Evolutionary conservation across 495 filamentous ascomycete genomes (phyloP).

Genomic region (Aspergillus haitiensis): DNA sequence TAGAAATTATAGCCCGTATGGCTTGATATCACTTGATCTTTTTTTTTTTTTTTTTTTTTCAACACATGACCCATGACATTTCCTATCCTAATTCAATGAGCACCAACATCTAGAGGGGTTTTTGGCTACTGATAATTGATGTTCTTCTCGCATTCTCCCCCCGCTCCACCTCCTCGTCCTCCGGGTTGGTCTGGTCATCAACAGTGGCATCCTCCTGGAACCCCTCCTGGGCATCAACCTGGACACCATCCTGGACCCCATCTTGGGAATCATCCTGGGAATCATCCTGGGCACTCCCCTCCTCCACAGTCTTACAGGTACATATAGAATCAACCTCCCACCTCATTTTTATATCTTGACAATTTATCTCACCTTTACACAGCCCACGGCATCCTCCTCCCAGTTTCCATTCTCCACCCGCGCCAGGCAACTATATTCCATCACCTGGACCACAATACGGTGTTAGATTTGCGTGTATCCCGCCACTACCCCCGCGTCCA

Average conservation of each 20-base stretch:
- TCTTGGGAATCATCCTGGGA: conserved; percentile 14
- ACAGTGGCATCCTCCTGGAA: conserved; percentile 21
- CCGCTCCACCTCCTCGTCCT: conserved; percentile 25
- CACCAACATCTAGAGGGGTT: background rate
- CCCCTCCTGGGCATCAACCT: conserved; percentile 17
- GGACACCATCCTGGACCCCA: conserved; percentile 1
- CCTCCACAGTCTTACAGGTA: conserved; percentile 25
- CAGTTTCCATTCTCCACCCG: conserved; percentile 19
- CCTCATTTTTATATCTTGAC: background rate
- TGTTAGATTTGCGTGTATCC: conserved; percentile 9
- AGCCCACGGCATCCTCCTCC: conserved; percentile 25
- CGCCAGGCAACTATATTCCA: conserved; percentile 16
- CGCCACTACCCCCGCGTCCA: conserved; percentile 25
- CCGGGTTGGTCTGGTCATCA: conserved; percentile 30
- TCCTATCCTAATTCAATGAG: background rate
- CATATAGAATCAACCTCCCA: background rate
- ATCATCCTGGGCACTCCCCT: background rate
- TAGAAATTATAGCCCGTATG: background rate
- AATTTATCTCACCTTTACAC: background rate
- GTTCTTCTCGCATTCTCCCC: conserved; percentile 34
- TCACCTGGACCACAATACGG: conserved; percentile 22
- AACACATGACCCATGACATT: background rate
- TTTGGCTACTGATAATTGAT: conserved; percentile 21
- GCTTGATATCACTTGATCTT: background rate
- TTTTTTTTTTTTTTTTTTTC: background rate